A percentile compares a stretch with the other conserved stretches of the same genome.
Conservation (phyloP, 352 stramenopile genomes). For the Globisporangium abappressorium region DNA sequence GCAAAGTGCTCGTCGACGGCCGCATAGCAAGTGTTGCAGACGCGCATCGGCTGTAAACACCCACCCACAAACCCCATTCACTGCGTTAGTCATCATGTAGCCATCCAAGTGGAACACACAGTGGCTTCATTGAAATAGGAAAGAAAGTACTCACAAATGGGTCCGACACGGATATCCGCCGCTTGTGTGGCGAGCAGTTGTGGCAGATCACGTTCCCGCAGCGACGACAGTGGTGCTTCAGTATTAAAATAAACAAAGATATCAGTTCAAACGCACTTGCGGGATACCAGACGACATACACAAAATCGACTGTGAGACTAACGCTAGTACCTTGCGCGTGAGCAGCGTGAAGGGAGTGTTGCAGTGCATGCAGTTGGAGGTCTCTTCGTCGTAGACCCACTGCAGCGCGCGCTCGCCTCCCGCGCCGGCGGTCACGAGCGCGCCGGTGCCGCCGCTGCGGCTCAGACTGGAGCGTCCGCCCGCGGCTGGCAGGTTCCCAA, state of each 20-base stretch:
- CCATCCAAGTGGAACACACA: slow-evolving; percentile 2
- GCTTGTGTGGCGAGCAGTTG: slow-evolving; percentile 85
- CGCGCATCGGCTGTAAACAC: slow-evolving; percentile 62
- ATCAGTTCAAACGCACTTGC: not conserved
- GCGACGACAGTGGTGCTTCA: slow-evolving; percentile 75
- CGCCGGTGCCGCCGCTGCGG: slow-evolving; percentile 24
- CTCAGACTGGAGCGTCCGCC: slow-evolving; percentile 41
- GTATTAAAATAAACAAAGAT: not conserved
- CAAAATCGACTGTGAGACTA: no score
- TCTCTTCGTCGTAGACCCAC: slow-evolving; percentile 86
- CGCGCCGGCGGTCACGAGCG: slow-evolving; percentile 25
- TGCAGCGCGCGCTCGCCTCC: slow-evolving; percentile 61
- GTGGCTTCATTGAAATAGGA: not conserved
- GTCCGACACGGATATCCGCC: slow-evolving; percentile 74
- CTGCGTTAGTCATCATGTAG: not conserved
- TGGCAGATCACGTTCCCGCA: slow-evolving; percentile 85
- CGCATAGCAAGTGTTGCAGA: slow-evolving; percentile 86
- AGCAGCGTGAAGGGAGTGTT: slow-evolving; percentile 82
- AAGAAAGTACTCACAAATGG: slow-evolving; percentile 62
- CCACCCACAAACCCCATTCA: slow-evolving; percentile 3
- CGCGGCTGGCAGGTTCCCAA: slow-evolving; percentile 63
- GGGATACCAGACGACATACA: not conserved
- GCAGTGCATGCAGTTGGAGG: slow-evolving; percentile 85
- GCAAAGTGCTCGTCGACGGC: slow-evolving; percentile 83
- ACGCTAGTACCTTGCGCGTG: slow-evolving; percentile 62